Base-by-base conservation (phyloP, 1,139 yeast genomes). In the Yamadazyma dendronema region DNA sequence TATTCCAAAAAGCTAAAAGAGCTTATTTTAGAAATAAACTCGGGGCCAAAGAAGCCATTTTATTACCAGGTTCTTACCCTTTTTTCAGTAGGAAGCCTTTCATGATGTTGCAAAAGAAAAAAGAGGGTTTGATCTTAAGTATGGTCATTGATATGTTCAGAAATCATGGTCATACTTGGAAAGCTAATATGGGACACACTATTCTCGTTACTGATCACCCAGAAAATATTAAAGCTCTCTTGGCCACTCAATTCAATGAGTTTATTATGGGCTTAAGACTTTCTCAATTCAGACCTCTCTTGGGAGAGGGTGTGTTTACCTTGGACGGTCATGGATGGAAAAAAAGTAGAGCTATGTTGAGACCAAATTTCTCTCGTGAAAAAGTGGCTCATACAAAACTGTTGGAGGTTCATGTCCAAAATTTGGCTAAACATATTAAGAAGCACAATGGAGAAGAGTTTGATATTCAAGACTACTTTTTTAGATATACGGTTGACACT, bases 271-370 rank as follows among this genome's bases (percentile, higher is more conserved):
- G 81, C 2, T 37, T 46, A 22, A 66, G 81, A 42, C 61, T 65
- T 42, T 44, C 48, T 5, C 62, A 57, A 29, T 62, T 75, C 42
- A 46, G 48, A 25, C 73, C 77, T 3, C 52, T 74, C 14, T 59
- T 76, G 35, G 81, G 81, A 3, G 70, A 71, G 37, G 81, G 82
- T 2, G 74, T 77, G 41, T 77, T 77, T 57, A 75, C 81, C 2
- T 62, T 73, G 30, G 77, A 73, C 39, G 79, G 79, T 12, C 67
- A 59, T 24, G 77, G 74, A 2, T 77, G 82, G 82, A 71, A 72
- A 47, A 79, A 74, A 47, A 65, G 77, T 27, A 60, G 82, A 37
- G 70, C 77, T 3, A 56, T 76, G 67, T 63, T 77, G 47, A 61
- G 81, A 38, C 81, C 81, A 0, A 79, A 74, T 52, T 76, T 76